Conservation (phyloP, 169 alveolate genomes). For the Plasmodium reichenowi region DNA sequence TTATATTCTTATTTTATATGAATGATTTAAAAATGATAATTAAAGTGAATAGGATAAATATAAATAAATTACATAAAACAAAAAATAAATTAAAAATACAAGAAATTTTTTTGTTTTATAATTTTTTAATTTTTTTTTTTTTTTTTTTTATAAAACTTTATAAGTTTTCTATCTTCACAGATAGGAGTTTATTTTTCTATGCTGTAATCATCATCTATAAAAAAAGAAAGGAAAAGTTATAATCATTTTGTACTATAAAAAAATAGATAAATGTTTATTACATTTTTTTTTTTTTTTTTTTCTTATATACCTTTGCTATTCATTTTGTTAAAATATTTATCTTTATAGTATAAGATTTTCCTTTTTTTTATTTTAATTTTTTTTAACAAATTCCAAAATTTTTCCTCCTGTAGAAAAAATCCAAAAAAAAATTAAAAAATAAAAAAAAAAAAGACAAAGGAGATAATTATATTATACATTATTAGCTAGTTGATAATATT, state of each 20-base stretch:
- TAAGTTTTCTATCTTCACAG: too few relatives aligned
- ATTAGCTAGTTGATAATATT: background rate
- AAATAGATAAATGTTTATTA: too few relatives aligned
- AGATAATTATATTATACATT: background rate
- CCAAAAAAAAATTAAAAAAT: background rate
- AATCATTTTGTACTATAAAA: too few relatives aligned
- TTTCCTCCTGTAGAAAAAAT: slow-evolving; percentile 40
- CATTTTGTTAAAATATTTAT: slow-evolving; percentile 35
- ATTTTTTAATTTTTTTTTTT: too few relatives aligned
- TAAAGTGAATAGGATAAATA: too few relatives aligned
- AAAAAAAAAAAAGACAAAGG: background rate
- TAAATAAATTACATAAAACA: too few relatives aligned
- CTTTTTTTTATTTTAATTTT: slow-evolving; percentile 53
- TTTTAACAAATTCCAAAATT: slow-evolving; percentile 54
- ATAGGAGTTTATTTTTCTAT: background rate
- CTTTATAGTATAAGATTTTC: slow-evolving; percentile 48
- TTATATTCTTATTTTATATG: too few relatives aligned
- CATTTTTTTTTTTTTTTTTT: too few relatives aligned
- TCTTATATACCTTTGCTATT: slow-evolving; percentile 14
- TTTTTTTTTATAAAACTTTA: too few relatives aligned
- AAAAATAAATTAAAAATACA: too few relatives aligned
- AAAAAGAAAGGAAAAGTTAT: background rate
- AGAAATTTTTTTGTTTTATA: too few relatives aligned
- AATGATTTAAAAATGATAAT: too few relatives aligned
- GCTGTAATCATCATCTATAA: background rate